Conservation (phyloP, 345 rosid species). For the Clarkia xantiana region DNA sequence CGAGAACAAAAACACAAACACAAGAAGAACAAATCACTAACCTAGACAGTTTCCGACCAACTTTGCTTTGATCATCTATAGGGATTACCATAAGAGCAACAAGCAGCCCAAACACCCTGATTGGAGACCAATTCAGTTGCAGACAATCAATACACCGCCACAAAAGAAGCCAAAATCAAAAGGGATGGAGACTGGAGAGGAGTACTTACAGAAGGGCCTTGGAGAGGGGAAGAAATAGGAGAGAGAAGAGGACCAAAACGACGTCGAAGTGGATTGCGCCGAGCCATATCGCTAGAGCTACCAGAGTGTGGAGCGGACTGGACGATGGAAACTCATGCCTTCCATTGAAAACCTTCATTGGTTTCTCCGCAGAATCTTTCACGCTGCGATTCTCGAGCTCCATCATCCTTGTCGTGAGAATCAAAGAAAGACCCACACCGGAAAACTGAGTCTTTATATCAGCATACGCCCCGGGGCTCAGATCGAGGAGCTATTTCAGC, state of each 20-base stretch:
- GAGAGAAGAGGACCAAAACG: constrained; percentile 23
- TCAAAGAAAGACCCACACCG: too few species aligned
- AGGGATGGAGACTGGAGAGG: too few species aligned
- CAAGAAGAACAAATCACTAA: too few species aligned
- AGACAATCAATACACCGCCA: background rate
- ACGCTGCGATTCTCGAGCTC: constrained; percentile 1
- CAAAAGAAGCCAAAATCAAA: background rate
- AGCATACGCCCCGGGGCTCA: too few species aligned
- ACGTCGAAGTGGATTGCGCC: constrained; percentile 65
- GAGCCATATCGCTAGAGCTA: constrained; percentile 51
- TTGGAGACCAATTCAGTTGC: background rate
- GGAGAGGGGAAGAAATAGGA: constrained; percentile 49
- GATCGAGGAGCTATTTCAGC: too few species aligned
- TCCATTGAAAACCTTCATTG: constrained; percentile 19
- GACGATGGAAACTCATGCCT: constrained; percentile 23
- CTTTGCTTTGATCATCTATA: constrained; percentile 35
- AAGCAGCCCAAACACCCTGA: constrained; percentile 48
- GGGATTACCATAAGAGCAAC: constrained; percentile 55
- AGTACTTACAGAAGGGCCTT: constrained; percentile 25
- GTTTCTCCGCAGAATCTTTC: background rate
- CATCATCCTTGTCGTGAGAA: too few species aligned
- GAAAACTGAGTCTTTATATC: too few species aligned
- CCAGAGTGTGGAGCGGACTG: constrained; percentile 16
- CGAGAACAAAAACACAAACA: background rate
- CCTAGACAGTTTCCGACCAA: constrained; percentile 59